Percentiles rank a stretch among this genome's conserved stretches.
These are phyloP conservation scores for Calonectria pseudoturangicola DNA, from an alignment of 2,329 filamentous ascomycete species.

Conservation along the genomic window DNA sequence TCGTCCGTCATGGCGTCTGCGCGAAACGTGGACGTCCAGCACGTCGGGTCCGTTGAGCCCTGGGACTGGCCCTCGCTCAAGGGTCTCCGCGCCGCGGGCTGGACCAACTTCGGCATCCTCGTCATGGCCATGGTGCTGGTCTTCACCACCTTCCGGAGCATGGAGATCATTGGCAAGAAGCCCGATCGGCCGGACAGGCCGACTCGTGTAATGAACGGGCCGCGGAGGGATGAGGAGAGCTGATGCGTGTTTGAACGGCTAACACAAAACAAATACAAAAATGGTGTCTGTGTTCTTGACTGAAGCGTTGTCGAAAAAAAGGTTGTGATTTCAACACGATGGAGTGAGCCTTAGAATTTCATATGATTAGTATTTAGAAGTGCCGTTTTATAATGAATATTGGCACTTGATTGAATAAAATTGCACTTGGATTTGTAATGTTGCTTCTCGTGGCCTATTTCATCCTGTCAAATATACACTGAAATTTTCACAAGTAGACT, in stretches of 20 bases:
- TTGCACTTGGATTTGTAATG: too few relatives aligned
- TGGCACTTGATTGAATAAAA: background rate
- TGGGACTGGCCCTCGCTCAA: constrained; percentile 68
- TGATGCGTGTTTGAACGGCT: background rate
- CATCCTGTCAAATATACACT: background rate
- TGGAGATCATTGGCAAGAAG: constrained; percentile 71
- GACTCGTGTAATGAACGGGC: constrained; percentile 51
- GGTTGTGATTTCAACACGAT: background rate
- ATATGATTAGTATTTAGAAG: background rate
- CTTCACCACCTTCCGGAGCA: constrained; percentile 68
- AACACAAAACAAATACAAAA: background rate
- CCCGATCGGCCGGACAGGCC: constrained; percentile 43
- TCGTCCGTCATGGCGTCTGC: constrained; percentile 74
- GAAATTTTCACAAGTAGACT: constrained; percentile 30
- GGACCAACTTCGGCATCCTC: constrained; percentile 71
- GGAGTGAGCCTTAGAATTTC: background rate
- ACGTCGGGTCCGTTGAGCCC: constrained; percentile 63
- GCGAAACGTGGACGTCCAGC: constrained; percentile 65
- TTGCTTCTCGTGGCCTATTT: background rate
- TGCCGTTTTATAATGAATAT: background rate
- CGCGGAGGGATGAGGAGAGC: constrained; percentile 44
- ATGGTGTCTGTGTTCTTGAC: background rate
- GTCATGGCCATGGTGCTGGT: constrained; percentile 66
- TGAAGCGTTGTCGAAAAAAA: background rate
- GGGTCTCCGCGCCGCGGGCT: constrained; percentile 70